Evolutionary conservation across 805 yeast genomes (phyloP).

Genomic region (Maudiozyma bulderi): DNA sequence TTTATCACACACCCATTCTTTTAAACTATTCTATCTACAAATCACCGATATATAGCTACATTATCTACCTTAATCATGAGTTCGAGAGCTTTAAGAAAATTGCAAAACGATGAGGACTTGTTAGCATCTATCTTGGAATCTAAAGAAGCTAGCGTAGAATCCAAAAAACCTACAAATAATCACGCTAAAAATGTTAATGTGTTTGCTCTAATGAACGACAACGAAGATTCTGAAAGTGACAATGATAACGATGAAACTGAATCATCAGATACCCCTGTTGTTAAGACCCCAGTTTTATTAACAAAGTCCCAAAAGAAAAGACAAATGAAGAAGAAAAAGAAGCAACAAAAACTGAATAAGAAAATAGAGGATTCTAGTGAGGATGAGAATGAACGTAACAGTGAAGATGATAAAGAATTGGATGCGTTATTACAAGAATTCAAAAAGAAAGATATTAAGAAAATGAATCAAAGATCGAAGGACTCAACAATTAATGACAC

Average conservation of each 20-base stretch:
- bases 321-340: constrained; percentile 17
- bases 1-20: no score
- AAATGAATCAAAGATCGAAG: constrained; percentile 5
- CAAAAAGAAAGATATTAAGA: constrained; percentile 20
- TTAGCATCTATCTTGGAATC: constrained; percentile 14
- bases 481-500: constrained; percentile 27
- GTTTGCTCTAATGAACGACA: constrained; percentile 24
- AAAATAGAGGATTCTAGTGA: constrained; percentile 5
- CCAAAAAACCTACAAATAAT: neutral
- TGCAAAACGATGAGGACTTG: constrained; percentile 26
- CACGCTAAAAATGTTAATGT: constrained; percentile 11
- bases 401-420: constrained; percentile 47
- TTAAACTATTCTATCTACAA: neutral
- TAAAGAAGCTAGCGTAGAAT: neutral
- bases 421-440: constrained; percentile 44
- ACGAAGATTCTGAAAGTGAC: constrained; percentile 8
- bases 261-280: neutral
- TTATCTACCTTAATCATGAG: constrained; percentile 18
- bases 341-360: constrained; percentile 14
- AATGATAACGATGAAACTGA: constrained; percentile 7
- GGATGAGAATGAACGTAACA: constrained; percentile 9
- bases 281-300: constrained; percentile 2
- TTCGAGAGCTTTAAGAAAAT: constrained; percentile 29
- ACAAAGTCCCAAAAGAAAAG: constrained; percentile 16
- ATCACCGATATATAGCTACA: neutral